Evolutionary conservation across 139 green algal species (phyloP).

Genomic region (Auxenochlorella protothecoides): DNA sequence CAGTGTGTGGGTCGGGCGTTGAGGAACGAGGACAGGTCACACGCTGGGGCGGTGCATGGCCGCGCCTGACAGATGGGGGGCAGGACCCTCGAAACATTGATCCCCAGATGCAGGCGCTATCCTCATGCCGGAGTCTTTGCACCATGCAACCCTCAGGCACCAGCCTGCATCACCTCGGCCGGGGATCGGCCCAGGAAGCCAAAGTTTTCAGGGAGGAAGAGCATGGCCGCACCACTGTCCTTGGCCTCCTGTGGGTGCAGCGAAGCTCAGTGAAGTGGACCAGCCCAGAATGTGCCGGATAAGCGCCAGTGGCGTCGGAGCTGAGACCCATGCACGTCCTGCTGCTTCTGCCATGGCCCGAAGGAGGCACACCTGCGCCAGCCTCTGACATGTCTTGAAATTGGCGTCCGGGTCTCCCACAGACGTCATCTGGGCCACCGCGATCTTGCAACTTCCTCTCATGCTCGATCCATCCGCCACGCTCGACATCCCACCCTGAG

Average conservation of each 20-base stretch:
- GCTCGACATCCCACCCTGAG: no score
- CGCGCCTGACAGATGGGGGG: no score
- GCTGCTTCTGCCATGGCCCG: neutral
- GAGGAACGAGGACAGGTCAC: no score
- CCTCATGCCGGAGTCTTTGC: no score
- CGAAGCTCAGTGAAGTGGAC: no score
- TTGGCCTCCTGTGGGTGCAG: slow-evolving; percentile 26
- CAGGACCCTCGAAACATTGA: no score
- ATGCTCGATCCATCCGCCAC: no score
- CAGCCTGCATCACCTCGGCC: neutral
- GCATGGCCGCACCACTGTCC: slow-evolving; percentile 37
- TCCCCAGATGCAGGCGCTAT: no score
- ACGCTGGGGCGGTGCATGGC: neutral
- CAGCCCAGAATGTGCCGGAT: neutral
- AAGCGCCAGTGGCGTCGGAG: neutral
- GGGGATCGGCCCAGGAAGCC: slow-evolving; percentile 64
- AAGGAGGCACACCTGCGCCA: slow-evolving; percentile 35
- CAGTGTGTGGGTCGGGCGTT: neutral
- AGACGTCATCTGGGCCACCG: slow-evolving; percentile 69
- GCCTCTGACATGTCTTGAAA: slow-evolving; percentile 31
- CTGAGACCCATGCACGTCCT: neutral
- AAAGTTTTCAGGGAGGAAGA: slow-evolving; percentile 95
- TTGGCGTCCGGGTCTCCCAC: slow-evolving; percentile 35
- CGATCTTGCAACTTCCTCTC: slow-evolving; percentile 16
- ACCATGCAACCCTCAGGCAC: neutral